Base-by-base conservation (phyloP, 225 moss, liverwort and hornwort species). In the Sphagnum contortum region DNA sequence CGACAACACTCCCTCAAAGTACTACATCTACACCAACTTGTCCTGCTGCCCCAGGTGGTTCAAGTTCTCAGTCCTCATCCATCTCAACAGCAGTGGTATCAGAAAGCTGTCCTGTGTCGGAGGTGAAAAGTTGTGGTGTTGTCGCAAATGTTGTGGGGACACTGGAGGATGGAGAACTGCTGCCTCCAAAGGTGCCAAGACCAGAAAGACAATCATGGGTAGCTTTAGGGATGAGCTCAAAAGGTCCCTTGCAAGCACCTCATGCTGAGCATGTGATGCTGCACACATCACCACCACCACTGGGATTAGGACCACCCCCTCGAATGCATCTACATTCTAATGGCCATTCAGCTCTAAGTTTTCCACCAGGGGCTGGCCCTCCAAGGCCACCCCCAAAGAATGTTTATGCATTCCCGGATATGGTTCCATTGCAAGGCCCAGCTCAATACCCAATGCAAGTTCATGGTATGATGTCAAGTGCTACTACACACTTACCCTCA, bases 291-390 rank as follows among this genome's bases (percentile, higher is more conserved):
- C 62, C 48, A 61, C 2, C 47, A 11, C 45, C 61, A 47, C 4
- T 46, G 46, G 61, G 61, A 61, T 44, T 56, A 60, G 66, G 62
- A 45, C 72, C 59, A 50, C 69, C 64, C 9, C 73, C 81, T 45
- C 73, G 80, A 64, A 63, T 73, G 60, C 83, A 80, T 59, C 61
- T 76, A 49, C 83, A 80, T 54, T 68, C 68, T 47, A 77, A 77
- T 67, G 80, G 72, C 47, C 61, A 67, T 54, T 47, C 66, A 6
- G 4, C 56, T 10, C 56, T 57, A 44, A 55, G 64, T 47, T 50
- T 55, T 57, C 68, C 78, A 2, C 69, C 63, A 48, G 81, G 78
- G 4, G 29, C 29, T 29, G 12, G 46, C 69, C 73, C 72, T 57
- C 44, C 71, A 67, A 73, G 78, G 9, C 76, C 78, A 53, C 74